Percentiles rank a stretch among this genome's conserved stretches.
These are phyloP conservation scores for Hyphopichia pseudoburtonii DNA, from an alignment of 1,139 yeast species.

Conservation along the genomic window DNA sequence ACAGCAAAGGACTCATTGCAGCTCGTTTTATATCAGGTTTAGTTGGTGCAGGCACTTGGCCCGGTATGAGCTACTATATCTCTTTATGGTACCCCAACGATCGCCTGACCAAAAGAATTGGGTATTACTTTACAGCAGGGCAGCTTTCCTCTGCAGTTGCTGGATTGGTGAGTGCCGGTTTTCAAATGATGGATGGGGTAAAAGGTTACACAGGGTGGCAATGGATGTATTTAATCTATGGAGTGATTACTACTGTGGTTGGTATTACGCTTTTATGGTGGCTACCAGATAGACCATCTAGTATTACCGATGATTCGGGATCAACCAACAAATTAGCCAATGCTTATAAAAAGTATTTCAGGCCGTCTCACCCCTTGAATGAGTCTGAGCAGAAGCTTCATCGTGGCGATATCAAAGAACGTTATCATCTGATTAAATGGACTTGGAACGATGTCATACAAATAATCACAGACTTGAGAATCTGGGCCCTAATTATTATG, in stretches of 20 bases:
- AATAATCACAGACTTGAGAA: slow-evolving; percentile 62
- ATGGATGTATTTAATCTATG: slow-evolving; percentile 83
- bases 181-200: slow-evolving; percentile 75
- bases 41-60: slow-evolving; percentile 93
- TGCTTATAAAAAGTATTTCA: slow-evolving; percentile 24
- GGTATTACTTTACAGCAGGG: slow-evolving; percentile 89
- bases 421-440: slow-evolving; percentile 50
- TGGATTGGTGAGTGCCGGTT: slow-evolving; percentile 83
- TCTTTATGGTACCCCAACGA: slow-evolving; percentile 86
- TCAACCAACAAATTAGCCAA: slow-evolving; percentile 13
- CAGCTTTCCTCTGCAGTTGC: slow-evolving; percentile 85
- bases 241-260: slow-evolving; percentile 64
- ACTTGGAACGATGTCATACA: slow-evolving; percentile 55
- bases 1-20: slow-evolving; percentile 64
- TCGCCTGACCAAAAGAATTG: slow-evolving; percentile 75
- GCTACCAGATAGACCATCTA: slow-evolving; percentile 72
- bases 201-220: slow-evolving; percentile 81
- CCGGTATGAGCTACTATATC: slow-evolving; percentile 84
- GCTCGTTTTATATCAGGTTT: slow-evolving; percentile 73
- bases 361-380: slow-evolving; percentile 53
- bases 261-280: slow-evolving; percentile 75
- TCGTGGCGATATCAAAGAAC: slow-evolving; percentile 56
- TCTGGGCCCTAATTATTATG: slow-evolving; percentile 84
- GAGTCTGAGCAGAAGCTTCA: slow-evolving; percentile 57
- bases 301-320: slow-evolving; percentile 12